Conservation (phyloP, 1,139 yeast species). For the Lodderomyces orthopsilosis region DNA sequence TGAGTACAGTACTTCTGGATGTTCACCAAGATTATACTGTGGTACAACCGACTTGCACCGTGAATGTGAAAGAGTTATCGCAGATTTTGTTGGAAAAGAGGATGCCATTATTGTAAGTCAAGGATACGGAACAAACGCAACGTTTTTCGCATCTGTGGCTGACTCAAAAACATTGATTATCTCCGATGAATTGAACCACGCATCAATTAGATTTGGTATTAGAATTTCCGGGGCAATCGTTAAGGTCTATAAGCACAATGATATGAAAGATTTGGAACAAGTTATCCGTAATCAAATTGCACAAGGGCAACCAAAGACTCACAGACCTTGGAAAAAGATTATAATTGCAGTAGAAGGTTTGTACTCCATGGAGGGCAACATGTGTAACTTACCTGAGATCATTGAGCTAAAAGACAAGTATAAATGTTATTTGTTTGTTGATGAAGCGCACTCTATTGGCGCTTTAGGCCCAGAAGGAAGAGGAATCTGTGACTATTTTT, state of each 20-base stretch:
- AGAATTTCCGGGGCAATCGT: constrained; percentile 92
- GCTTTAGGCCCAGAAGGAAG: constrained; percentile 93
- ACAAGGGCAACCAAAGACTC: constrained; percentile 95
- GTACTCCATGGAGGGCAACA: constrained; percentile 97
- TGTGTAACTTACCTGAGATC: constrained; percentile 79
- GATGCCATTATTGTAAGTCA: constrained; percentile 83
- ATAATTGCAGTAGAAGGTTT: constrained; percentile 92
- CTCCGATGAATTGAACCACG: constrained; percentile 92
- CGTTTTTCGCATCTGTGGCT: constrained; percentile 76
- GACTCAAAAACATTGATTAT: constrained; percentile 88
- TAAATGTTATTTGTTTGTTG: constrained; percentile 86
- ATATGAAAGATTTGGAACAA: constrained; percentile 77
- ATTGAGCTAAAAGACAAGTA: constrained; percentile 78
- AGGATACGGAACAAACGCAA: constrained; percentile 98
- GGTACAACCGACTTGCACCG: constrained; percentile 80
- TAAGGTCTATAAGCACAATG: constrained; percentile 89
- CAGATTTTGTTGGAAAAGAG: constrained; percentile 88
- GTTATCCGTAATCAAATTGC: constrained; percentile 83
- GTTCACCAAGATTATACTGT: constrained; percentile 70
- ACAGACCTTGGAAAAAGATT: constrained; percentile 96
- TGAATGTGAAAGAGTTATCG: constrained; percentile 73
- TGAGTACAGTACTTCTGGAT: constrained; percentile 71
- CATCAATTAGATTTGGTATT: constrained; percentile 92
- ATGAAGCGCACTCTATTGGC: constrained; percentile 98
- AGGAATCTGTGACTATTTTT: constrained; percentile 93